Base-by-base conservation (phyloP, 2,329 filamentous ascomycete species). In the Pseudogymnoascus sp. region DNA sequence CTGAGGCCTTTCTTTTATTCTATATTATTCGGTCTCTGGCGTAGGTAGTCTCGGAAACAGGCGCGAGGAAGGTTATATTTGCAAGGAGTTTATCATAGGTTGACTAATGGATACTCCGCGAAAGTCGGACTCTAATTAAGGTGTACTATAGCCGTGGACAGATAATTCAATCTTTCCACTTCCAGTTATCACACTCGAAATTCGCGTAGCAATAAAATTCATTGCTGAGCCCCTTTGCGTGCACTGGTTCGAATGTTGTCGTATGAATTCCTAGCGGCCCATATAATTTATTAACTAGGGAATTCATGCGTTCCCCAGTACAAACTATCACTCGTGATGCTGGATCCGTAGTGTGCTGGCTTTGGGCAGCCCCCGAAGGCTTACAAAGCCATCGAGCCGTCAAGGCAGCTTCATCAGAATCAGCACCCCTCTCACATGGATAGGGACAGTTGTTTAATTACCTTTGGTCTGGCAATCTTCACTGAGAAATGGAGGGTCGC, bases 1-100 rank as follows among this genome's bases (percentile, higher is more conserved):
- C 91, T 12, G 88, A 96, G 74, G 92, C 93, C 0, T 97, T 97
- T 75, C 79, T 97, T 63, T 79, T 97, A 62, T 96, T 97, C 74
- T 97, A 97, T 70, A 87, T 88, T 62, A 85, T 88, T 65, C 80
- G 86, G 65, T 86, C 84, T 21, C 72, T 87, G 16, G 78, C 82
- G 53, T 84, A 71, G 74, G 38, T 7, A 56, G 16, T 56, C n/a
- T 53, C 49, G 49, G 28, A 21, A 18, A 56, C 28, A 56, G 49
- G 46, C 14, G n/a, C 49, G 28, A 34, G 28, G 49, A 34, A 56
- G 49, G 23, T 31, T 56, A 56, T 21, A 56, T 56, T 16, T 56
- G 49, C 16, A 16, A 56, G 49, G 49, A 36, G 49, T 56, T 56
- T 34, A 56, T 56, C 49, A 56, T 36, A 18, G 28, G 28, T 18